These are phyloP conservation scores for Stevia rebaudiana DNA, from an alignment of 140 eudicot genomes.

Conservation along the genomic window DNA sequence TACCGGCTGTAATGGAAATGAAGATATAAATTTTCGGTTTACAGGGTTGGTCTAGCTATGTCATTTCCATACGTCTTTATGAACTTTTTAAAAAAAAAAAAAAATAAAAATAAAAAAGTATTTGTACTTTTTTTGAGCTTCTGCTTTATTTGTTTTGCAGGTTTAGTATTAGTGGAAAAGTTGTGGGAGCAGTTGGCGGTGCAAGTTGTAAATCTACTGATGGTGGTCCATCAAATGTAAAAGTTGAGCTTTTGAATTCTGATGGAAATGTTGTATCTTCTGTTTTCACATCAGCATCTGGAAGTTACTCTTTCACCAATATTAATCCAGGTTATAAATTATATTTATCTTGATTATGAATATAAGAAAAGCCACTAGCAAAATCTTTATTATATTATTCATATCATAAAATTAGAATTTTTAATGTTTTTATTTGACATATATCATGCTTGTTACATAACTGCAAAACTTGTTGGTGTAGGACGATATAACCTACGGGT, in stretches of 20 bases:
- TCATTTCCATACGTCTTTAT: conserved; percentile 10
- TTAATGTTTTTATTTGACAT: background rate
- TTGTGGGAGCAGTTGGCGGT: conserved; percentile 90
- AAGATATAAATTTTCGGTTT: conserved; percentile 88
- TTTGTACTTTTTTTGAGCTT: conserved; percentile 10
- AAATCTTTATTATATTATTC: background rate
- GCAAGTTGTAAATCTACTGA: conserved; percentile 52
- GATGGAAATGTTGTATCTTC: conserved; percentile 61
- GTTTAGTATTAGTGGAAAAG: conserved; percentile 75
- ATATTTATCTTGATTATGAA: background rate
- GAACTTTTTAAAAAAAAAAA: background rate
- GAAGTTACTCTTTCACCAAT: conserved; percentile 74
- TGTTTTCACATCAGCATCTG: conserved; percentile 57
- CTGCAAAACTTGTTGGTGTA: conserved; percentile 28
- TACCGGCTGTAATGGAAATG: conserved; percentile 79
- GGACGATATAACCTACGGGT: conserved; percentile 76
- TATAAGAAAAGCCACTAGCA: background rate
- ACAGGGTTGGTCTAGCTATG: conserved; percentile 67
- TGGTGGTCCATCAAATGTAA: conserved; percentile 87
- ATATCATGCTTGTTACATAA: conserved; percentile 13
- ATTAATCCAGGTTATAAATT: conserved; percentile 77
- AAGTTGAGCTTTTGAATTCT: conserved; percentile 64
- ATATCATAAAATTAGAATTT: background rate
- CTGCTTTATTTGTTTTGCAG: conserved; percentile 39
- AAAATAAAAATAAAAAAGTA: no score